Evolutionary conservation across 495 filamentous ascomycete species (phyloP).

Genomic region (Umbilicaria muhlenbergii): DNA sequence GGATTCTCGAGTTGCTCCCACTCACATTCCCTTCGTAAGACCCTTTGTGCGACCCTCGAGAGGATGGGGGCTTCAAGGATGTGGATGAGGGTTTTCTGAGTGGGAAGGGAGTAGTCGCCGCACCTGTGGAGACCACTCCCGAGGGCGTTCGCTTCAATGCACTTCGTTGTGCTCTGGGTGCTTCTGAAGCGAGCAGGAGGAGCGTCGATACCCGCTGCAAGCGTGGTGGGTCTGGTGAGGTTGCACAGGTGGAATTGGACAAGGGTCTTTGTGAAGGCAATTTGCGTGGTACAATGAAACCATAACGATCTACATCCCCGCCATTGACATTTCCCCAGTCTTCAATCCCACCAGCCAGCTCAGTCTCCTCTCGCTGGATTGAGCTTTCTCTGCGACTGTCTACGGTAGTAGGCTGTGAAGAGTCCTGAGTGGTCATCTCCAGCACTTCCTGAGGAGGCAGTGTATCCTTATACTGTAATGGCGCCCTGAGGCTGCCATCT

Average conservation of each 20-base stretch:
- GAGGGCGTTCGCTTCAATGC: conserved; percentile 36
- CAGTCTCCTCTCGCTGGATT: conserved; percentile 35
- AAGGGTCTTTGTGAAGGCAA: conserved; percentile 7
- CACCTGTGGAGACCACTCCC: conserved; percentile 38
- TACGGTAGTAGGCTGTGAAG: background rate
- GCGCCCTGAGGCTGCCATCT: conserved; percentile 11
- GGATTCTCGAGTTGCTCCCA: conserved; percentile 28
- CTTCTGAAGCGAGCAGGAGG: conserved; percentile 46
- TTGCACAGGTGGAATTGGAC: conserved; percentile 16
- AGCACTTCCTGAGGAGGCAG: conserved; percentile 3
- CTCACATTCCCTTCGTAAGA: conserved; percentile 24
- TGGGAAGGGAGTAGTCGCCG: conserved; percentile 14
- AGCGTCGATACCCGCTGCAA: conserved; percentile 53
- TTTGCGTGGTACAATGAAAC: conserved; percentile 59
- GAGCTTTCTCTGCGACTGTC: conserved; percentile 5
- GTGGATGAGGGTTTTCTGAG: conserved; percentile 22
- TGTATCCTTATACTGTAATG: conserved; percentile 11
- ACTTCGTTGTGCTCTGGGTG: conserved; percentile 40
- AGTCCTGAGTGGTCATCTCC: background rate
- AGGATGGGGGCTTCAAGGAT: conserved; percentile 26
- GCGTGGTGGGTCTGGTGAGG: conserved; percentile 28
- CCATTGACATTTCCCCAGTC: conserved; percentile 89
- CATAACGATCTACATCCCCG: conserved; percentile 83
- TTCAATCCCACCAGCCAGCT: conserved; percentile 74
- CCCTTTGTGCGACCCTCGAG: conserved; percentile 28